Percentiles rank a stretch among this genome's conserved stretches.
These are phyloP conservation scores for Plectosphaerella sp. DNA, from an alignment of 2,329 filamentous ascomycete species.

Conservation along the genomic window DNA sequence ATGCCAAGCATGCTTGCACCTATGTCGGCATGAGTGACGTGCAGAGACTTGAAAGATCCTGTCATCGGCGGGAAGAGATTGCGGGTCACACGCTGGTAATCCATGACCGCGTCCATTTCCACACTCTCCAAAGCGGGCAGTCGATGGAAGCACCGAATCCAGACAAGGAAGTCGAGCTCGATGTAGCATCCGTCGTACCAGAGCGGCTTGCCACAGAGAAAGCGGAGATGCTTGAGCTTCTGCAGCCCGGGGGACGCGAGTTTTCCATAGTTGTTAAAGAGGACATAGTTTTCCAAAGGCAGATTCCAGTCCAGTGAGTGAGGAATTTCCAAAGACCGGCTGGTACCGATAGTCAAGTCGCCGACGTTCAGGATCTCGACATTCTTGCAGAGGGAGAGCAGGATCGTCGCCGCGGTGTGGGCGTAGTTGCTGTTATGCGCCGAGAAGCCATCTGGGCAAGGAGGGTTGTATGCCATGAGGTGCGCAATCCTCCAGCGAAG, in stretches of 20 bases:
- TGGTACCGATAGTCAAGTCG: neutral
- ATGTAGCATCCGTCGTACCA: neutral
- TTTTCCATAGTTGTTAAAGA: constrained; percentile 5
- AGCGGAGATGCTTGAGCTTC: neutral
- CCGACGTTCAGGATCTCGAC: neutral
- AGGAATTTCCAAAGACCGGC: too few relatives aligned
- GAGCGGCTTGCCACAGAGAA: neutral
- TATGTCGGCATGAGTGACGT: constrained; percentile 6
- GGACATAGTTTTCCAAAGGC: neutral
- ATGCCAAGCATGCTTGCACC: constrained; percentile 2
- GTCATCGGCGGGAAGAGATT: constrained; percentile 4
- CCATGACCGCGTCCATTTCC: constrained; percentile 6
- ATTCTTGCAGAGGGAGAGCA: constrained; percentile 1
- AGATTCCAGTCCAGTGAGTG: neutral
- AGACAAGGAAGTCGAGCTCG: constrained; percentile 3
- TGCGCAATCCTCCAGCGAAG: constrained; percentile 1
- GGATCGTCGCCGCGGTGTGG: neutral
- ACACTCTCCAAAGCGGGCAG: constrained; percentile 3
- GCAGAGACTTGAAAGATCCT: constrained; percentile 6
- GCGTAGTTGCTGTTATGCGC: neutral
- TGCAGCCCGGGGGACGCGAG: constrained; percentile 2
- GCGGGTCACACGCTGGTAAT: constrained; percentile 1
- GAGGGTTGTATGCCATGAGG: neutral
- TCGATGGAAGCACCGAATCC: constrained; percentile 8
- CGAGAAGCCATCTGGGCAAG: neutral